Evolutionary conservation across 2,329 filamentous ascomycete genomes (phyloP).

Genomic region (Ophiostoma perfectum): DNA sequence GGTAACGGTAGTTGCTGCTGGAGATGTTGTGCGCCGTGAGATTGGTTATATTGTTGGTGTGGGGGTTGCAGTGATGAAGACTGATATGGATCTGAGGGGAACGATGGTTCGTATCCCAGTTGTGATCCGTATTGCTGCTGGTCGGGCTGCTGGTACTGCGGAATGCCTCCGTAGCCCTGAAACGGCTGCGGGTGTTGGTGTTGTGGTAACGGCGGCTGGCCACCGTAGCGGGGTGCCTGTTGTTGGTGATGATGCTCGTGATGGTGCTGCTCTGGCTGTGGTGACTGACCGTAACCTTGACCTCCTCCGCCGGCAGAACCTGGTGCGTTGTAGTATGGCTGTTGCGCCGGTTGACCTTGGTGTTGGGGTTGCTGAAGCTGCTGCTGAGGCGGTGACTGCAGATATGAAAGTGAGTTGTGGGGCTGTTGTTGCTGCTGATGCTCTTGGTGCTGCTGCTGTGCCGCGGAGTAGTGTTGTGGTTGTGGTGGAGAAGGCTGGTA

Average conservation of each 20-base stretch:
- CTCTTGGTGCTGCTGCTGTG: no score
- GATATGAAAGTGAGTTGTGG: slow-evolving; percentile 20
- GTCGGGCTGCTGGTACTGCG: slow-evolving; percentile 20
- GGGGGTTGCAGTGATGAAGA: neutral
- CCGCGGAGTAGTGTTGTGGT: neutral
- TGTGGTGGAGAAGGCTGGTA: slow-evolving; percentile 24
- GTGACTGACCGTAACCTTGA: slow-evolving; percentile 1
- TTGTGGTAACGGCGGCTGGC: slow-evolving; percentile 7
- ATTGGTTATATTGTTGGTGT: slow-evolving; percentile 1
- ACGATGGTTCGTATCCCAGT: slow-evolving; percentile 5
- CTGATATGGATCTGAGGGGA: neutral
- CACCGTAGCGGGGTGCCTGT: slow-evolving; percentile 10
- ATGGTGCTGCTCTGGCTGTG: slow-evolving; percentile 11
- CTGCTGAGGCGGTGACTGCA: slow-evolving; percentile 27
- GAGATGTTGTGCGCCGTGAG: neutral
- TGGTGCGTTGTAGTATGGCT: slow-evolving; percentile 10
- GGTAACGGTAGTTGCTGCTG: neutral
- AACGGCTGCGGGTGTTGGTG: slow-evolving; percentile 26
- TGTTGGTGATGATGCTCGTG: slow-evolving; percentile 11
- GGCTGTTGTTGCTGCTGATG: slow-evolving; percentile 14
- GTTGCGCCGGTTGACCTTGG: neutral
- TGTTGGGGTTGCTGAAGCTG: slow-evolving; percentile 17
- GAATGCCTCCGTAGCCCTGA: slow-evolving; percentile 28
- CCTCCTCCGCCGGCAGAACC: slow-evolving; percentile 5
- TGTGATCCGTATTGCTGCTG: slow-evolving; percentile 16